These are phyloP conservation scores for Pisolithus orientalis DNA, from an alignment of 768 basidiomycete species.

Conservation along the genomic window DNA sequence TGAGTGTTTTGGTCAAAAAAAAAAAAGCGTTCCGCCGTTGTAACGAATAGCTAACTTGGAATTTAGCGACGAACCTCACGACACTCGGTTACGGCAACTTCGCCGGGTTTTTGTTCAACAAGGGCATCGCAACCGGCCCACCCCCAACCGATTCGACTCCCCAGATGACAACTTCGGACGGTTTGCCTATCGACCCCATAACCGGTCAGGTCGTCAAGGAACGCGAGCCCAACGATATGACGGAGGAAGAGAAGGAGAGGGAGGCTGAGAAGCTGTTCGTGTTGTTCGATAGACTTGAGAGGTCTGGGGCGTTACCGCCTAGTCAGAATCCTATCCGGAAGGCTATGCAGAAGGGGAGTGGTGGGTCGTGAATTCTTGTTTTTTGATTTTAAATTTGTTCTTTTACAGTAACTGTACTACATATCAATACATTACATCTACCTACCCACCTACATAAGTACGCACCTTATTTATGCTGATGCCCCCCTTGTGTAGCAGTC, in stretches of 20 bases:
- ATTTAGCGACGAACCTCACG: conserved; percentile 62
- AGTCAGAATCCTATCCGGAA: conserved; percentile 68
- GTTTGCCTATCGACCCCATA: conserved; percentile 69
- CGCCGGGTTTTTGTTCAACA: conserved; percentile 90
- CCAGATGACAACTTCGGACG: conserved; percentile 28
- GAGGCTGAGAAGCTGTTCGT: conserved; percentile 92
- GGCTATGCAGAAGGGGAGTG: conserved; percentile 42
- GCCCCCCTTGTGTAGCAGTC: too few relatives aligned
- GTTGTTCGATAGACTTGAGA: conserved; percentile 85
- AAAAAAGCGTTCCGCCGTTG: too few relatives aligned
- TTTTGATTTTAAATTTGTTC: too few relatives aligned
- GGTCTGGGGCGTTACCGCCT: conserved; percentile 59
- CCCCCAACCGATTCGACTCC: conserved; percentile 26
- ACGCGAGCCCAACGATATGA: conserved; percentile 56
- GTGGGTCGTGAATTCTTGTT: neutral
- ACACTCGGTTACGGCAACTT: conserved; percentile 93
- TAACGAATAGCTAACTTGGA: neutral
- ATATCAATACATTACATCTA: too few relatives aligned
- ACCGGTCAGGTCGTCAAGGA: conserved; percentile 61
- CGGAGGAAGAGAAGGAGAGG: conserved; percentile 89
- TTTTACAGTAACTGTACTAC: too few relatives aligned
- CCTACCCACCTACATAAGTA: too few relatives aligned
- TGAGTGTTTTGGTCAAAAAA: conserved; percentile 18
- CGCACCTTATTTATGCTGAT: too few relatives aligned
- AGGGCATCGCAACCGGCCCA: conserved; percentile 71